Evolutionary conservation across 352 stramenopile species (phyloP).

Genomic region (Pythium myriotylum): DNA sequence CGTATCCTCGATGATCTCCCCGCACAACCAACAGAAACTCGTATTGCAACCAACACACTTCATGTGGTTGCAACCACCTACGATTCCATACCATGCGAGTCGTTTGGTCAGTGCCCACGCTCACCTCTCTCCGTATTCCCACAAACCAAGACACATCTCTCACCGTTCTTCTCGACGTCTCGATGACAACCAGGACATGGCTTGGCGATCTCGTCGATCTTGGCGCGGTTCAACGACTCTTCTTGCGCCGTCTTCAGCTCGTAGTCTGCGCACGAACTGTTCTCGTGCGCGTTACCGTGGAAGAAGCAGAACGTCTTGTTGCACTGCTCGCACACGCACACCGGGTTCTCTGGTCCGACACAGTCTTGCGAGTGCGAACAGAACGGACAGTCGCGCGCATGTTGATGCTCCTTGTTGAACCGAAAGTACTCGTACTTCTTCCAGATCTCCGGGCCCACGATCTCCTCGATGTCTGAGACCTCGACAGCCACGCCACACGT

Average conservation of each 20-base stretch:
- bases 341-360: not conserved
- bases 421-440: slow-evolving; percentile 12
- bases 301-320: slow-evolving; percentile 15
- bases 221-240: slow-evolving; percentile 1
- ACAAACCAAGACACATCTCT: too few species aligned
- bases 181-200: slow-evolving; percentile 9
- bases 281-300: slow-evolving; percentile 19
- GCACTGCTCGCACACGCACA: slow-evolving; percentile 10
- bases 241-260: slow-evolving; percentile 8
- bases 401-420: slow-evolving; percentile 15
- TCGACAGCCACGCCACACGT: slow-evolving; percentile 8
- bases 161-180: slow-evolving; percentile 13
- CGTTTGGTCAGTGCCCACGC: not conserved
- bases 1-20: not conserved
- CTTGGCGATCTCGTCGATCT: slow-evolving; percentile 11
- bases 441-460: slow-evolving; percentile 4
- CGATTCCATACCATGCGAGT: too few species aligned
- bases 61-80: slow-evolving; percentile 9
- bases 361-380: slow-evolving; percentile 13
- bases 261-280: slow-evolving; percentile 17
- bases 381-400: slow-evolving; percentile 20
- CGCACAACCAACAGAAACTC: slow-evolving; percentile 1
- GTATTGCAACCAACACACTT: not conserved
- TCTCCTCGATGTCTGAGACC: slow-evolving; percentile 4
- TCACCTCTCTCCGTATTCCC: not conserved